Conservation (phyloP, 2,329 filamentous ascomycete species). For the Claviceps lovelessii region DNA sequence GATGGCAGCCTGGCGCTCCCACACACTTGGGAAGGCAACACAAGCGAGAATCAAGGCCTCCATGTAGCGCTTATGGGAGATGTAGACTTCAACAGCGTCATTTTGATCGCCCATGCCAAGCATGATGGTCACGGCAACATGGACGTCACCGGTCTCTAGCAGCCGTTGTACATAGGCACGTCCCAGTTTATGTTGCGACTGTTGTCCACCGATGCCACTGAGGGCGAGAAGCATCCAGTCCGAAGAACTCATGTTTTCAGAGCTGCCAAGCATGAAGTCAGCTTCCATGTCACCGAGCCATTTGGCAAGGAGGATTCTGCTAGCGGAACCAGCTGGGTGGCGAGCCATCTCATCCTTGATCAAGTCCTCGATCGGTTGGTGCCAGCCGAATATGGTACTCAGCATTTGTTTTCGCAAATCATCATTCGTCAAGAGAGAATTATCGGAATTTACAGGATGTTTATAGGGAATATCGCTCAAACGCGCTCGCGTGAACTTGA, state of each 20-base stretch:
- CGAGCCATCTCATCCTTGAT: constrained; percentile 72
- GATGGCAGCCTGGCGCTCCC: constrained; percentile 79
- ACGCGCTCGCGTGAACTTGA: constrained; percentile 70
- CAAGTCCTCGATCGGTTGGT: constrained; percentile 65
- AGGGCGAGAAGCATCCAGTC: constrained; percentile 96
- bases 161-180: constrained; percentile 83
- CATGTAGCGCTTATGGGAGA: constrained; percentile 82
- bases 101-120: constrained; percentile 84
- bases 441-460: constrained; percentile 45
- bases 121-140: constrained; percentile 84
- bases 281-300: constrained; percentile 81
- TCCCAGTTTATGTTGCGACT: constrained; percentile 78
- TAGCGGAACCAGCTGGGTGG: constrained; percentile 59
- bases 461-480: constrained; percentile 74
- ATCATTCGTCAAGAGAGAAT: constrained; percentile 53
- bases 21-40: constrained; percentile 67
- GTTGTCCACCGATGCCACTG: constrained; percentile 63
- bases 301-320: constrained; percentile 70
- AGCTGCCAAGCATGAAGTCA: constrained; percentile 66
- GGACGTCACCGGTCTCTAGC: constrained; percentile 76
- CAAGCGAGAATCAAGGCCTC: constrained; percentile 84
- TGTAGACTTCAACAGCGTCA: constrained; percentile 91
- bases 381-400: constrained; percentile 88
- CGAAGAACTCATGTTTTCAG: constrained; percentile 77
- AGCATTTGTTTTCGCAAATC: constrained; percentile 84